phyloP scores from a whole-genome alignment of 1,284 basidiomycete genomes.

The Ganoderma leucocontextum region DNA sequence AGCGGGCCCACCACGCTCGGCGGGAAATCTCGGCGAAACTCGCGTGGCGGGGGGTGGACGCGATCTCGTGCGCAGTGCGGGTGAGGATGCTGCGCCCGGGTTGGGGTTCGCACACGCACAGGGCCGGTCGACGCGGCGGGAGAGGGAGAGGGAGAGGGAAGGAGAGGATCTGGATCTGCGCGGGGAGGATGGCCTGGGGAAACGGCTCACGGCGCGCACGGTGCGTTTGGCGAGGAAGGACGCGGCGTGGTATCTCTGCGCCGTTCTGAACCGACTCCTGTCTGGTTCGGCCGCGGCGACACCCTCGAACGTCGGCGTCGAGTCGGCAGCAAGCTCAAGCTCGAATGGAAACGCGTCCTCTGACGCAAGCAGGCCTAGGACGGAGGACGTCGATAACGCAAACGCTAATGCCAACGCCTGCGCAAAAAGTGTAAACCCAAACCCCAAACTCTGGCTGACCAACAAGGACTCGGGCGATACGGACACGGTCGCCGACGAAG shows the following conservation, averaged over 20 bases:
- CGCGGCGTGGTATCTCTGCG: slow-evolving; percentile 62
- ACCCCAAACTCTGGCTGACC: background rate
- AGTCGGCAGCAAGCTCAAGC: background rate
- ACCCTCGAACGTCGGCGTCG: background rate
- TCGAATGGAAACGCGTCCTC: background rate
- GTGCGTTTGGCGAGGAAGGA: slow-evolving; percentile 57
- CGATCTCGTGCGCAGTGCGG: slow-evolving; percentile 12
- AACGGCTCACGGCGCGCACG: slow-evolving; percentile 36
- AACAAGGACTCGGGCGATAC: background rate
- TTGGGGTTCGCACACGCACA: background rate
- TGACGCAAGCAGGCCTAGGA: background rate
- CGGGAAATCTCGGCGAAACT: slow-evolving; percentile 32
- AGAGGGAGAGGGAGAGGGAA: background rate
- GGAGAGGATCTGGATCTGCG: slow-evolving; percentile 1
- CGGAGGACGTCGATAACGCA: background rate
- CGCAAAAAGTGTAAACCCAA: background rate
- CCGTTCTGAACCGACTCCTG: slow-evolving; percentile 49
- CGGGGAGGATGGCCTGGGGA: slow-evolving; percentile 16
- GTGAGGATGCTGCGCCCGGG: background rate
- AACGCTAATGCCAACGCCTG: background rate
- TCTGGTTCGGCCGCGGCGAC: slow-evolving; percentile 11
- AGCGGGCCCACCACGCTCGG: slow-evolving; percentile 18
- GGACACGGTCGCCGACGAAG: slow-evolving; percentile 18
- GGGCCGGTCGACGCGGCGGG: background rate
- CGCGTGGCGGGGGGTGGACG: background rate